Evolutionary conservation across 2,329 filamentous ascomycete genomes (phyloP), one percentile per base, ranked within the genome.

Genomic region (Mariannaea elegans): DNA sequence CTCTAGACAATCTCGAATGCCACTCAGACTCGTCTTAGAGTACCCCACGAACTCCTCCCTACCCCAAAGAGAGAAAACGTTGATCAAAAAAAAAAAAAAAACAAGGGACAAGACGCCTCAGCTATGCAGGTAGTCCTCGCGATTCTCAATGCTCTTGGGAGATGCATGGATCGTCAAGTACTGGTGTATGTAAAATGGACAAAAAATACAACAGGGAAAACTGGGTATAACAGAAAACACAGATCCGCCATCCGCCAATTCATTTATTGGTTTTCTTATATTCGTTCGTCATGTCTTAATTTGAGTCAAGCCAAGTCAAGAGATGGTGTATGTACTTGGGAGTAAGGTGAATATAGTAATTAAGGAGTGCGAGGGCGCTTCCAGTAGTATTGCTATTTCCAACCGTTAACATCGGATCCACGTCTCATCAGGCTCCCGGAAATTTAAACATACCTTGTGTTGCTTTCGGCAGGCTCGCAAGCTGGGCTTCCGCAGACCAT

Each of bases 381-480:
- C 87, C 87, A 89, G 74, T 87, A 90, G 70, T 90, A 90, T 87
- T 90, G 87, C 87, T 89, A 65, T 61, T 32, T 19, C 5, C 8
- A 24, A 21, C 59, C 31, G 21, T 9, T n/a, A 24, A 16, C 59
- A 68, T 72, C 62, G 49, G 61, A 55, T 29, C 36, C 45, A 12
- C n/a, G 13, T 18, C 12, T 13, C 23, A 34, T 9, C 1, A 34
- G 23, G 59, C 19, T 13, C 18, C 18, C 48, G n/a, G 14, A 21
- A n/a, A 5, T 21, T n/a, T 53, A 36, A 62, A 76, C 81, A 73
- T 85, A 98, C 94, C 92, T 98, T 98, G 78, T 99, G 95, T 74
- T 95, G 92, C 80, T 97, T 98, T 72, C 95, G 87, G 73, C 95
- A 97, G 72, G 89, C 90, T 66, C 95, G 85, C 71, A 99, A 80